Base-by-base conservation (phyloP, 805 yeast species). In the Lipomyces sp. region DNA sequence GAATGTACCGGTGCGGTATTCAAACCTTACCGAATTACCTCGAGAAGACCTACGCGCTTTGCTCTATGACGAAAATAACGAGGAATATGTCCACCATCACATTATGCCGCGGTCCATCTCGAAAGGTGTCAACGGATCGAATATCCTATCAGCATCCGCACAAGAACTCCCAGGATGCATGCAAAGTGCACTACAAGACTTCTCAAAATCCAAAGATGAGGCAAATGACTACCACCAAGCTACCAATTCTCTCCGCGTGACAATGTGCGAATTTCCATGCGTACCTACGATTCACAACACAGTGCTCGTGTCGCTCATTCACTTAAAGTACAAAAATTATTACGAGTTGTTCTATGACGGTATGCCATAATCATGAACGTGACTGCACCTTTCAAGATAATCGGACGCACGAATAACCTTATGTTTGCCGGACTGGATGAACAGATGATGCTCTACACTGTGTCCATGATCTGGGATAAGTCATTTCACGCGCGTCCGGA, bases 231-330 rank as follows among this genome's bases (percentile, higher is more conserved):
- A 64, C 51, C 70, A 67, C 54, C 70, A 67, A 48, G 69, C 63
- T 3, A 61, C 69, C 30, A 67, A 67, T 37, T 48, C 70, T 6
- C 51, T 67, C 24, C 63, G 69, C 11, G 64, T 67, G 15, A 67
- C 70, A 4, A 55, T 67, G 5, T 67, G 70, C 59, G 64, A 67
- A 24, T 67, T 65, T 42, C 70, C 70, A 11, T 67, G 70, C 57
- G 62, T 60, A 30, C 70, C 70, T 13, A 65, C 70, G 4, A 61
- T 65, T 51, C 65, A 67, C 34, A 67, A 67, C 57, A 65, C 70
- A n/a, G 70, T 65, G 15, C 32, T 56, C 15, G 60, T 66, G 7
- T 45, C 63, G n/a, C 39, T 67, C 35, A 50, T 64, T 7, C 70
- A 67, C 30, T 56, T 66, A n/a, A 67, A 67, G 53, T 62, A 59